Evolutionary conservation across 176 grass and related monocot genomes (phyloP), one percentile per base, ranked within the genome.

Genomic region (Juncus effusus): DNA sequence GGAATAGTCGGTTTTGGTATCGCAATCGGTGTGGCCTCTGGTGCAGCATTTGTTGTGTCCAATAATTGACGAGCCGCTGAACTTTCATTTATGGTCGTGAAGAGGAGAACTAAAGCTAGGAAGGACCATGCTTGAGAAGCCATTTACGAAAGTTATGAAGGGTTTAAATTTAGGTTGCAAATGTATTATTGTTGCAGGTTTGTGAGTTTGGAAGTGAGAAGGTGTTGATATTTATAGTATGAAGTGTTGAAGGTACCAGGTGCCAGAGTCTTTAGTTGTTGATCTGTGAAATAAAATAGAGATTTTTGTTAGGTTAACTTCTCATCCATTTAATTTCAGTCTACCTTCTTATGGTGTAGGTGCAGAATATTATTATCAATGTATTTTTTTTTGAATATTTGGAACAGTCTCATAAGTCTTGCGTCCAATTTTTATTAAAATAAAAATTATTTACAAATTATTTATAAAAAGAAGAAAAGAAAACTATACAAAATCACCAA

Each of bases 1-100:
- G 85, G 85, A 83, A 61, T 61, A 61, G 58, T 61, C 36, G 58
- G 58, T 36, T 61, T 36, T 11, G n/a, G 7, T 40, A 76, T 75
- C 36, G 16, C 36, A 36, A 6, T 36, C 2, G 15, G 58, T 5
- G 58, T 11, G 16, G 14, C 14, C 58, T 61, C 58, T 36, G 58
- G 58, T 61, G 14, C 58, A 36, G 58, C 58, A 28, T 61, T 10
- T 5, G 58, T 61, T 36, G 58, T 61, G 58, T 61, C 58, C 36
- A 61, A 61, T 3, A 61, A 36, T 2, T 61, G 16, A 36, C 58
- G 58, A 36, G 58, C 58, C 36, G 16, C 65, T 38, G 16, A 40
- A 69, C 58, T 61, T 61, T 9, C 58, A 61, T 61, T 36, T 10
- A 61, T 61, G 16, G 15, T 61, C 8, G 58, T 38, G 2, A 61